phyloP scores from a whole-genome alignment of 139 green algal species.

The Tetraselmis striata region DNA sequence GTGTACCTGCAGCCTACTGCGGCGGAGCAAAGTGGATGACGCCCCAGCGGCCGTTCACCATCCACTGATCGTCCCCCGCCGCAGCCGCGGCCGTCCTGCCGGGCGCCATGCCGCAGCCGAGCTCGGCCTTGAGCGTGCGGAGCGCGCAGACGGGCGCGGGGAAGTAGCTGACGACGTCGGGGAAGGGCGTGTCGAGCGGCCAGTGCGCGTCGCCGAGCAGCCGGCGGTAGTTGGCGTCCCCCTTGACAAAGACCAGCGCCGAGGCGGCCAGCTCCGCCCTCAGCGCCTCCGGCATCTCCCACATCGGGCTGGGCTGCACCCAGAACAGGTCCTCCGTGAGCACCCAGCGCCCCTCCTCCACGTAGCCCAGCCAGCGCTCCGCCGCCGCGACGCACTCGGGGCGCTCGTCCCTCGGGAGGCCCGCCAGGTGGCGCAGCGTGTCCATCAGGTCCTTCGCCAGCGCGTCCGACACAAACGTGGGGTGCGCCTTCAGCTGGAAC shows the following conservation, averaged over 20 bases:
- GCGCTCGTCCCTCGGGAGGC: not conserved
- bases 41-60: conserved; percentile 17
- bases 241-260: conserved; percentile 21
- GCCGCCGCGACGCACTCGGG: not conserved
- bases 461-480: conserved; percentile 28
- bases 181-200: conserved; percentile 12
- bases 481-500: conserved; percentile 27
- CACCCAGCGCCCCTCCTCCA: conserved; percentile 18
- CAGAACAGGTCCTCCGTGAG: conserved; percentile 25
- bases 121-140: conserved; percentile 32
- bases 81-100: not conserved
- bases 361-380: conserved; percentile 9
- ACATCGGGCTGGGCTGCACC: conserved; percentile 25
- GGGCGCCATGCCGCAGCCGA: conserved; percentile 31
- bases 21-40: conserved; percentile 6
- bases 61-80: conserved; percentile 6
- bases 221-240: conserved; percentile 37
- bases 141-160: conserved; percentile 22
- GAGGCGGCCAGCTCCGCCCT: not conserved
- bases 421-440: not conserved
- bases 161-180: conserved; percentile 21
- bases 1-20: too few relatives aligned
- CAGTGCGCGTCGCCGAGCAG: conserved; percentile 24
- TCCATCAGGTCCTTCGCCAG: conserved; percentile 23
- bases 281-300: conserved; percentile 21